Evolutionary conservation across 108 stramenopile genomes (phyloP), one percentile per base, ranked within the genome.

Genomic region (Skeletonema menzelii): DNA sequence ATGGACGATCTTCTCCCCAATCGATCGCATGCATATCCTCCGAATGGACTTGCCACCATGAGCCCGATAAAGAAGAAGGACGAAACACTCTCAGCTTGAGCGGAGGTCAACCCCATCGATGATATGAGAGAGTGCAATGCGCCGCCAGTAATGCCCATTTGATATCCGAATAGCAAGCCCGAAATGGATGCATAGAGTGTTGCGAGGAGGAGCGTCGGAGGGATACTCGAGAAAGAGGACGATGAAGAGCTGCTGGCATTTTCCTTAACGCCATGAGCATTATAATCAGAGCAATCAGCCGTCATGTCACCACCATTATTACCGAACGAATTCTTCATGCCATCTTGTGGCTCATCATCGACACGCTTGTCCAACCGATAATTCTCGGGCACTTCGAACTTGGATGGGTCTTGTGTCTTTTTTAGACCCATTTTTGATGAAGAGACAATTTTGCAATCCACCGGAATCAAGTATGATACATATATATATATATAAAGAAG

Each of bases 131-230:
- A 77, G 13, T 66, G 55, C n/a, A 82, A 38, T 4, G 80, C 76
- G 11, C 80, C 80, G 20, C 69, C 32, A 19, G 66, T 47, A 56
- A 82, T 34, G 14, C 80, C 80, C 28, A 72, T 63, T 67, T 82
- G 70, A 62, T 82, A 82, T 2, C 80, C 80, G 38, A 77, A 82
- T 7, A 82, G 65, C 14, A 82, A 76, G 17, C 80, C 80, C n/a
- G 79, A 80, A n/a, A 80, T 63, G 56, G 79, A 80, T 19, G 79
- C 67, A 56, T 80, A 73, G 56, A 73, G 27, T 38, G 64, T 74
- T 19, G 73, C 73, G 58, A 66, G 64, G n/a, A 74, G 27, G 31
- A 74, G 65, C 6, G 73, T 65, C 32, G 30, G 64, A 14, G 64
- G 65, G 30, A 74, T 73, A 32, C 59, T 59, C 2, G 15, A 31